phyloP scores from a whole-genome alignment of 2,329 filamentous ascomycete genomes.

The Aspergillus costaricaensis region DNA sequence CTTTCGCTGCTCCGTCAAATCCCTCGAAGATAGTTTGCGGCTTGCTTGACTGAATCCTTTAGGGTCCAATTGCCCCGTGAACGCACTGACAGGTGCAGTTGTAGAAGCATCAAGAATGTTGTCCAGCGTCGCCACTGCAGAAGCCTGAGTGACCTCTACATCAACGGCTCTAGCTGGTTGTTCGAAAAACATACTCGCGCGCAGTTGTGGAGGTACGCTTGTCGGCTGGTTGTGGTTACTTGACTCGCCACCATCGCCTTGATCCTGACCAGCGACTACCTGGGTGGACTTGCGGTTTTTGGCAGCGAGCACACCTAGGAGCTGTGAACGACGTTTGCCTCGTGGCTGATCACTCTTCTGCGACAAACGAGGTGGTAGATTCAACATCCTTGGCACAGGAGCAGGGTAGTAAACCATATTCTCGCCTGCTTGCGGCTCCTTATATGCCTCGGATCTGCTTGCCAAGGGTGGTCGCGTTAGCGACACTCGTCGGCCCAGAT shows the following conservation, averaged over 20 bases:
- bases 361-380: conserved; percentile 84
- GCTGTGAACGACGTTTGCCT: conserved; percentile 71
- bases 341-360: conserved; percentile 66
- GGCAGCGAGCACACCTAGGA: conserved; percentile 64
- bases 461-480: conserved; percentile 44
- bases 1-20: conserved; percentile 30
- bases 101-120: conserved; percentile 89
- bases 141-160: conserved; percentile 67
- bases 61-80: conserved; percentile 83
- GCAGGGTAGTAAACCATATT: conserved; percentile 95
- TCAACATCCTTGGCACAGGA: conserved; percentile 89
- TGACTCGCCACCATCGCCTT: conserved; percentile 18
- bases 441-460: conserved; percentile 39
- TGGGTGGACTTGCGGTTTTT: conserved; percentile 56
- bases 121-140: conserved; percentile 84
- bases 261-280: conserved; percentile 41
- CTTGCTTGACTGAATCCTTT: conserved; percentile 67
- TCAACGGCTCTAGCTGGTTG: conserved; percentile 59
- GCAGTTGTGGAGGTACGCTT: conserved; percentile 73
- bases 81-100: conserved; percentile 82
- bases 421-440: conserved; percentile 60
- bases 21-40: conserved; percentile 29
- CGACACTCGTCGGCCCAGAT: conserved; percentile 37
- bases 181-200: conserved; percentile 92
- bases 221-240: conserved; percentile 46